These are phyloP conservation scores for Yamadazyma sp. DNA, from an alignment of 805 yeast genomes.

Conservation along the genomic window DNA sequence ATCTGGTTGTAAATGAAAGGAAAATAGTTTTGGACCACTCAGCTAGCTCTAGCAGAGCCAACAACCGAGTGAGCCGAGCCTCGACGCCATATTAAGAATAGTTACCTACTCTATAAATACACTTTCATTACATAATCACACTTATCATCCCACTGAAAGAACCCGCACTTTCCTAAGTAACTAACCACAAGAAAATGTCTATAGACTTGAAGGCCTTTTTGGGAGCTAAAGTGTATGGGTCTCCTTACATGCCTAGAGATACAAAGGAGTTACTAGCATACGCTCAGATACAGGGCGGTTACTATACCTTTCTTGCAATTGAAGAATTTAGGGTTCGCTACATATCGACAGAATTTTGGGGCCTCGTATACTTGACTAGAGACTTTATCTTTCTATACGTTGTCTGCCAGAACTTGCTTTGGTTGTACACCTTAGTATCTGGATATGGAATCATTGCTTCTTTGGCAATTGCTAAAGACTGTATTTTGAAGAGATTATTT, in stretches of 20 bases:
- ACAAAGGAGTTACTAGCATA: constrained; percentile 16
- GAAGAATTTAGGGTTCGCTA: constrained; percentile 6
- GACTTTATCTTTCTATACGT: constrained; percentile 23
- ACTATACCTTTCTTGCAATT: neutral
- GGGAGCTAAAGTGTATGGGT: constrained; percentile 20
- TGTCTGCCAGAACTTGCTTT: constrained; percentile 9
- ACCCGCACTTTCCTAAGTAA: too few species aligned
- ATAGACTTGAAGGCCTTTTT: constrained; percentile 1
- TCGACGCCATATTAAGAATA: constrained; percentile 34
- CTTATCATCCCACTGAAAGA: neutral
- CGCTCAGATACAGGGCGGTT: constrained; percentile 1
- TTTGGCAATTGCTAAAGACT: constrained; percentile 15
- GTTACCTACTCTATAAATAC: too few species aligned
- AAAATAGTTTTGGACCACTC: constrained; percentile 27
- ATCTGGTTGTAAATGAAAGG: constrained; percentile 36
- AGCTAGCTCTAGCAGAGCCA: constrained; percentile 30
- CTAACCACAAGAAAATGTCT: too few species aligned
- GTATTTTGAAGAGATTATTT: constrained; percentile 23
- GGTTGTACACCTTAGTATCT: constrained; percentile 15
- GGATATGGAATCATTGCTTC: constrained; percentile 46
- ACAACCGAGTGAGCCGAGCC: constrained; percentile 39
- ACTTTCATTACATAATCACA: neutral
- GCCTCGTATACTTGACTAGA: constrained; percentile 16
- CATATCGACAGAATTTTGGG: constrained; percentile 12
- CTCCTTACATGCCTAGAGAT: constrained; percentile 24